phyloP scores from a whole-genome alignment of 495 filamentous ascomycete species.

The Neurospora sp. region DNA sequence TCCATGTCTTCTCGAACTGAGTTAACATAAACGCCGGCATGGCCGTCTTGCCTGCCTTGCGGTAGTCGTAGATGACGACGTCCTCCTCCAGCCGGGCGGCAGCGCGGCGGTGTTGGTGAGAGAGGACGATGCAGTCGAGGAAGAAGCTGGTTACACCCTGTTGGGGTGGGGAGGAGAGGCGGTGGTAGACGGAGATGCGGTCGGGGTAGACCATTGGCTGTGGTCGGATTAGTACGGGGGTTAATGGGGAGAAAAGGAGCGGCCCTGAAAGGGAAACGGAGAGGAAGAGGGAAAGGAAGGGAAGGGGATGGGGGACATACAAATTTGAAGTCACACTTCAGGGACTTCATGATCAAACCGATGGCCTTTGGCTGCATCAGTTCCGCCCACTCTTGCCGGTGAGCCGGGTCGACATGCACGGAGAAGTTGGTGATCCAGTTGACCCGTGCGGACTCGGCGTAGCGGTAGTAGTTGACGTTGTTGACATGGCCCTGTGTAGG shows the following conservation, averaged over 20 bases:
- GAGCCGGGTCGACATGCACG: slow-evolving; percentile 52
- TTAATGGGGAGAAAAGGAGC: neutral
- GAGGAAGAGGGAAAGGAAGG: neutral
- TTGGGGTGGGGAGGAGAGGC: slow-evolving; percentile 42
- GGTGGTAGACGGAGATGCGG: slow-evolving; percentile 80
- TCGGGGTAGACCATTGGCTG: slow-evolving; percentile 88
- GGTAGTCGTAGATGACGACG: slow-evolving; percentile 79
- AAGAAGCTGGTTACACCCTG: slow-evolving; percentile 24
- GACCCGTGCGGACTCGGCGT: slow-evolving; percentile 74
- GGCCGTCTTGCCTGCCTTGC: slow-evolving; percentile 39
- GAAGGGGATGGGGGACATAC: slow-evolving; percentile 35
- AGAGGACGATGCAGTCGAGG: slow-evolving; percentile 58
- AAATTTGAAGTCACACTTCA: slow-evolving; percentile 87
- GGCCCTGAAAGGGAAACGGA: neutral
- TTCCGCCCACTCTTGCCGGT: slow-evolving; percentile 58
- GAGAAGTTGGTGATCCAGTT: slow-evolving; percentile 77
- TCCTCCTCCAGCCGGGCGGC: slow-evolving; percentile 75
- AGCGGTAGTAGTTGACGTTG: slow-evolving; percentile 75
- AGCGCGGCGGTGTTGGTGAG: slow-evolving; percentile 67
- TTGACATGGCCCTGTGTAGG: slow-evolving; percentile 63
- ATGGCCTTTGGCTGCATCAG: slow-evolving; percentile 54
- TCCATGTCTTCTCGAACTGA: slow-evolving; percentile 54
- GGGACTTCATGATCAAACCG: slow-evolving; percentile 72
- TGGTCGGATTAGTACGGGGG: neutral
- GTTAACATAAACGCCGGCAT: slow-evolving; percentile 59